Conservation (phyloP, 179 eudicot genomes). For the Actinidia arguta region DNA sequence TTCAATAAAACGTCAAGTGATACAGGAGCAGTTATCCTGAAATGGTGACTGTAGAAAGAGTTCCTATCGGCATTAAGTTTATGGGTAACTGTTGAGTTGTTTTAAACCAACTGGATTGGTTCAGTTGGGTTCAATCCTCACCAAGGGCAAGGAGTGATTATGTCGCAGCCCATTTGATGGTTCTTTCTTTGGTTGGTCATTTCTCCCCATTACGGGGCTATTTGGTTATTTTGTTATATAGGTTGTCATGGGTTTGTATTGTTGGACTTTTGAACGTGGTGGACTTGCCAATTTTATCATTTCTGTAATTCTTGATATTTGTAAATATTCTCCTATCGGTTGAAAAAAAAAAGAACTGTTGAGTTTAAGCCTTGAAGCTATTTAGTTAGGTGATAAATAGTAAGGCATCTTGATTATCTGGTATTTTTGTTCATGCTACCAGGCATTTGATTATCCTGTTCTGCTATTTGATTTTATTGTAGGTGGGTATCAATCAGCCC, state of each 20-base stretch:
- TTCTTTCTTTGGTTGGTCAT: no score
- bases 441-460: neutral
- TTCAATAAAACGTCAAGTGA: neutral
- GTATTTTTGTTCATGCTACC: neutral
- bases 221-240: no score
- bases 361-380: neutral
- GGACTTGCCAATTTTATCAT: no score
- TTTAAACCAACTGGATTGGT: no score
- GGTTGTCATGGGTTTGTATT: no score
- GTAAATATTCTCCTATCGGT: no score
- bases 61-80: neutral
- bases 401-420: neutral
- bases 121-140: no score
- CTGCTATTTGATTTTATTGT: constrained; percentile 4
- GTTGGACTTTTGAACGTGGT: no score
- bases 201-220: no score
- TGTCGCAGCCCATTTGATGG: no score
- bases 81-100: neutral
- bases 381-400: neutral
- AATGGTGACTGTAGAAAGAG: neutral
- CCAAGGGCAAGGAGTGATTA: no score
- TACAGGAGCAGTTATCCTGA: neutral
- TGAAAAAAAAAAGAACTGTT: neutral
- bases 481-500: constrained; percentile 68
- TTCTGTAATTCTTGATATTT: no score